Base-by-base conservation (phyloP, 208 protist species). In the Wallacemonas sp. region DNA sequence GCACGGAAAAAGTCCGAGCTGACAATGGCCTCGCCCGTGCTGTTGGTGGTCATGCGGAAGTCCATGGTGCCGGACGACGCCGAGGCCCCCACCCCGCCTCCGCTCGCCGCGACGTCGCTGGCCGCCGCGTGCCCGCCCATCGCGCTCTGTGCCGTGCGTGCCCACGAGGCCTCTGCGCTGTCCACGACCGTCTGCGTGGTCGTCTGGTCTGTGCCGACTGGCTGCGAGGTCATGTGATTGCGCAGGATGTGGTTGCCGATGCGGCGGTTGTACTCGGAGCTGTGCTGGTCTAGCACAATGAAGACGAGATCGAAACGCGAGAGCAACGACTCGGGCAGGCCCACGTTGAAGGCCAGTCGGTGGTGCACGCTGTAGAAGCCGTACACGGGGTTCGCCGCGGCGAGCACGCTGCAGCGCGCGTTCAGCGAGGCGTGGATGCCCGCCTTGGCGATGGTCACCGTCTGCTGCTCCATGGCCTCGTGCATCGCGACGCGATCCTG, bases 391-490 rank as follows among this genome's bases (percentile, higher is more conserved):
- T 99, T 99, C 7, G 99, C 99, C 16, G 99, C 99, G 1, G 99
- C 99, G 14, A 99, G 49, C 14, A 99, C 98, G 44, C 83, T 89
- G 86, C 98, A 99, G 54, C 98, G 86, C 3, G 99, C 99, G 77
- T 99, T 99, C 7, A 99, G 84, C 14, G 97, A 97, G 5, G 98
- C 94, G 76, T 99, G 98, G 57, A 99, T 99, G 61, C 99, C 99
- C 3, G 99, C 99, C 89, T 99, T 99, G 23, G 95, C 88, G 61
- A 99, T 99, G 2, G 99, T 99, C 1, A 99, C 98, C 0, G 98
- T 99, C 79, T 99, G 99, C 82, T 99, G 99, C 82, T 99, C 99
- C 98, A 99, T 99, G 22, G 98, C 99, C 85, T 99, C 97, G 80
- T 98, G 97, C 88, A 98, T 98, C 3, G 97, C 94, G n/a, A 97